phyloP scores from a whole-genome alignment of 257 asterid species.

The Scutellaria barbata region DNA sequence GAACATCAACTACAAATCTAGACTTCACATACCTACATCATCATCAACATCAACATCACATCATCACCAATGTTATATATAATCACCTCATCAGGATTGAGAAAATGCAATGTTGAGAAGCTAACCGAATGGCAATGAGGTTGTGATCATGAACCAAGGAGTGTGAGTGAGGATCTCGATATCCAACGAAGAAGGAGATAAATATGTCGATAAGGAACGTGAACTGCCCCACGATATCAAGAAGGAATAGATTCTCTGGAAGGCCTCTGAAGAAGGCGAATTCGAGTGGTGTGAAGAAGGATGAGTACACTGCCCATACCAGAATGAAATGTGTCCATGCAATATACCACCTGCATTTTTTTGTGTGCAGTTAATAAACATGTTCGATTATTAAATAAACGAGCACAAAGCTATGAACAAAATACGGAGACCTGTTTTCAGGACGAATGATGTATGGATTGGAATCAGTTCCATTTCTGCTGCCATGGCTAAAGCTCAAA shows the following conservation, averaged over 20 bases:
- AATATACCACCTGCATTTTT: conserved; percentile 60
- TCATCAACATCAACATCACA: not conserved
- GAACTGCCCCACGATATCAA: conserved; percentile 72
- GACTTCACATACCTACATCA: conserved; percentile 62
- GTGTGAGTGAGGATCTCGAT: conserved; percentile 59
- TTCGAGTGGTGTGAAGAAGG: conserved; percentile 79
- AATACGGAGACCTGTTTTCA: conserved; percentile 38
- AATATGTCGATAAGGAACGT: conserved; percentile 68
- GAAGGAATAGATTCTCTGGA: conserved; percentile 64
- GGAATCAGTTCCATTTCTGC: conserved; percentile 21
- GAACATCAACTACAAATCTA: conserved; percentile 60
- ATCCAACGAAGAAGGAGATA: conserved; percentile 61
- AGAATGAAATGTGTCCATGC: conserved; percentile 66
- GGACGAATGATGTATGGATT: conserved; percentile 46
- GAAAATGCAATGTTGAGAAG: not conserved
- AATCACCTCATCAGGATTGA: not conserved
- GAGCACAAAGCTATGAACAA: not conserved
- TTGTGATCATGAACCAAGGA: conserved; percentile 50
- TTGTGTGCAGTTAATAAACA: too few species aligned
- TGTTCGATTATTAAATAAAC: too few species aligned
- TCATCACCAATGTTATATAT: not conserved
- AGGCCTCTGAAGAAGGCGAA: conserved; percentile 83
- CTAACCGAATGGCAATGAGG: conserved; percentile 66
- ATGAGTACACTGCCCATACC: conserved; percentile 81
- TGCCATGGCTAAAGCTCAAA: not conserved